Base-by-base conservation (phyloP, 2,329 filamentous ascomycete species). In the Sporothrix protearum region DNA sequence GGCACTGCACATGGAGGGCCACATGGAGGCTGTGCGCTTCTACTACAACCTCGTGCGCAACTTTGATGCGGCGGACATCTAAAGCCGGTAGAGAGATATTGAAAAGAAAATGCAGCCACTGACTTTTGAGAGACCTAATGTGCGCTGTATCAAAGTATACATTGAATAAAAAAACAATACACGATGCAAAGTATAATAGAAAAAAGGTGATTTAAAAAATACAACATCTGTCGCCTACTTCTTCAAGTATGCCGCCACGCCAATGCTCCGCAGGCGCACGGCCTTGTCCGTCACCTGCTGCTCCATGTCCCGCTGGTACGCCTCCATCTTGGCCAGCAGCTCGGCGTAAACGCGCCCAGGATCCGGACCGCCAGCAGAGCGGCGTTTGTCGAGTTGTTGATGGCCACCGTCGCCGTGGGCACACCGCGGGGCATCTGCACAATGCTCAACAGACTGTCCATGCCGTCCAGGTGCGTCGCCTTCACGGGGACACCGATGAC, bases 381-480 rank as follows among this genome's bases (percentile, higher is more conserved):
- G 5, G 92, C 92, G 76, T 94, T 94, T 71, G 91, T 91, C 30
- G 89, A 91, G 81, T 94, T 94, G 80, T 93, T 92, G 79, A 94
- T 93, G 12, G 88, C 91, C 3, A 94, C 91, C 0, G 91, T 93
- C 6, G 91, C 91, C 16, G 90, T 89, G 10, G 73, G 74, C 4
- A 75, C 73, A 22, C 74, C 74, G 76, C 86, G 81, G 6, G 91
- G 92, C 91, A 94, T 93, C 78, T 93, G 91, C 3, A 92, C 90
- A 75, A 93, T 93, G 76, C 88, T 91, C 70, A 91, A 82, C 70
- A 94, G 80, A 73, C 87, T 90, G 78, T 94, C 92, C 73, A 90
- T 82, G 2, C 91, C 91, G 77, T 93, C 92, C 6, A 93, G 80
- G 28, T 88, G 87, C 25, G 89, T 92, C 0, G 89, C 91, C 81